Percentiles rank a stretch among this genome's conserved stretches.
These are phyloP conservation scores for Xylariaceae sp. DNA, from an alignment of 2,329 filamentous ascomycete species.

Conservation along the genomic window DNA sequence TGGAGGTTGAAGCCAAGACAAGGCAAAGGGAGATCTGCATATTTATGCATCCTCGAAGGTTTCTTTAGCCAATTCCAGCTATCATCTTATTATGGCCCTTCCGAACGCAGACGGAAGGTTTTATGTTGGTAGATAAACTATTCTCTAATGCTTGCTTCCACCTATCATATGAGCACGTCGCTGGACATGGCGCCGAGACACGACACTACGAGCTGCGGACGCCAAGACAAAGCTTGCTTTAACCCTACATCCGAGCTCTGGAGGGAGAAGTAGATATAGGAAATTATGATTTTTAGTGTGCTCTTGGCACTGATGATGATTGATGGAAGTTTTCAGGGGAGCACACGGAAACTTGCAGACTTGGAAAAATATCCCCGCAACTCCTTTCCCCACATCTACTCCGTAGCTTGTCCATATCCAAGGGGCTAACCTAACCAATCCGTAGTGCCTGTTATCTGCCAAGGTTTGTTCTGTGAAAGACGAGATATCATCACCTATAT, in stretches of 20 bases:
- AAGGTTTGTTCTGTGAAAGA: too few relatives aligned
- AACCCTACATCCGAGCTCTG: too few relatives aligned
- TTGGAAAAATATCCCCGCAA: slow-evolving; percentile 9
- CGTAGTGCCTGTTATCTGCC: too few relatives aligned
- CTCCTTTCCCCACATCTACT: slow-evolving; percentile 20
- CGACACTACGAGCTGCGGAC: slow-evolving; percentile 13
- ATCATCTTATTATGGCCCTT: slow-evolving; percentile 5
- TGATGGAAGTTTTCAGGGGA: slow-evolving; percentile 25
- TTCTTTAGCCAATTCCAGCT: not conserved
- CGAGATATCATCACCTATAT: too few relatives aligned
- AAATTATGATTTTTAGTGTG: not conserved
- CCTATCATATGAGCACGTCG: slow-evolving; percentile 4
- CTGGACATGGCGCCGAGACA: slow-evolving; percentile 30
- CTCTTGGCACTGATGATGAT: slow-evolving; percentile 17
- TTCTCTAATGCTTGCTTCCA: not conserved
- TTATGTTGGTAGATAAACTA: not conserved
- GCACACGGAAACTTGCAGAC: slow-evolving; percentile 1
- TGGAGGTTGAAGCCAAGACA: not conserved
- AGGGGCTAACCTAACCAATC: too few relatives aligned
- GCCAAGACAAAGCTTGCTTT: too few relatives aligned
- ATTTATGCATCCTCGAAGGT: slow-evolving; percentile 8
- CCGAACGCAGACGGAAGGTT: not conserved
- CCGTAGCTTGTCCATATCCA: not conserved
- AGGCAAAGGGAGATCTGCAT: slow-evolving; percentile 10
- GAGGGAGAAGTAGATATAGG: slow-evolving; percentile 4